phyloP scores from a whole-genome alignment of 495 filamentous ascomycete species.

The Penicillium tannophilum region DNA sequence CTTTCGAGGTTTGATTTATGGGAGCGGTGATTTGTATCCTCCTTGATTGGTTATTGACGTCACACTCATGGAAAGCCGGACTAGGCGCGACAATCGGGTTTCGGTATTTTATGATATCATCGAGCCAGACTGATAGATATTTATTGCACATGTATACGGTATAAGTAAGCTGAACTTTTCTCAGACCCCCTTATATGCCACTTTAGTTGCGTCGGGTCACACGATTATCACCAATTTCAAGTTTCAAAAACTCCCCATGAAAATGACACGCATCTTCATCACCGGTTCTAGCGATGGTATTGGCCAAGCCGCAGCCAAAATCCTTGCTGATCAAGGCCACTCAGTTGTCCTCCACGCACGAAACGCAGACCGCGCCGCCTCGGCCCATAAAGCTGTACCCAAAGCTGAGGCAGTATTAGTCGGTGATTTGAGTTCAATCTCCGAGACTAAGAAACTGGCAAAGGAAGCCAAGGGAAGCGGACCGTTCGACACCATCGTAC shows the following conservation, averaged over 20 bases:
- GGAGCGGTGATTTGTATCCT: neutral
- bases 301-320: slow-evolving; percentile 52
- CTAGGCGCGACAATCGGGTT: neutral
- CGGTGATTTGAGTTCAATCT: slow-evolving; percentile 52
- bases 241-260: neutral
- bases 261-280: slow-evolving; percentile 59
- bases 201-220: neutral
- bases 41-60: slow-evolving; percentile 1
- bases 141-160: neutral
- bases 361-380: slow-evolving; percentile 48
- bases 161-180: neutral
- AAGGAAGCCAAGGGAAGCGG: slow-evolving; percentile 45
- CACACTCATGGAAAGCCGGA: neutral
- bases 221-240: neutral
- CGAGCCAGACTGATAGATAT: neutral
- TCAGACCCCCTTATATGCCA: neutral
- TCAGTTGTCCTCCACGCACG: slow-evolving; percentile 59
- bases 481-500: slow-evolving; percentile 58
- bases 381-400: slow-evolving; percentile 47
- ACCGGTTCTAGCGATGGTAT: slow-evolving; percentile 54
- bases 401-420: slow-evolving; percentile 51
- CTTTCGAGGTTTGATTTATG: neutral
- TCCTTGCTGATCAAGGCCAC: slow-evolving; percentile 54
- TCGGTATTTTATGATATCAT: slow-evolving; percentile 5
- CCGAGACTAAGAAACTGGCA: slow-evolving; percentile 57